A percentile compares a stretch with the other conserved stretches of the same genome.
Conservation (phyloP, 2,329 filamentous ascomycete species). For the Aspergillus fumigatiaffinis region DNA sequence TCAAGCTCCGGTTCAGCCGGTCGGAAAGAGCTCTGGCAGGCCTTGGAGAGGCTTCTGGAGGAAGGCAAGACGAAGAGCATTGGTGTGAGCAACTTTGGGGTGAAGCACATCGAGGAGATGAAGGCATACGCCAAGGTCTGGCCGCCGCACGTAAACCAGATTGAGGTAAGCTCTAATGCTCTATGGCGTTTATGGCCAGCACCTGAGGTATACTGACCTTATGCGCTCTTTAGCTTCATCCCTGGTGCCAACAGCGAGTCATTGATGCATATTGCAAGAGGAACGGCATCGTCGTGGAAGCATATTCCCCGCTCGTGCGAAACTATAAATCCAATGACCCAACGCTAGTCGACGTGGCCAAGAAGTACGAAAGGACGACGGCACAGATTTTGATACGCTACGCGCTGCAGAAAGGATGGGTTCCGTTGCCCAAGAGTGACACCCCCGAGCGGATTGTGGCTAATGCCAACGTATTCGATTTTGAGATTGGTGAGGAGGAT, state of each 20-base stretch:
- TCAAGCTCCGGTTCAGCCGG: slow-evolving; percentile 53
- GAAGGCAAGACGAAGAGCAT: slow-evolving; percentile 62
- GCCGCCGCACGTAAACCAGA: slow-evolving; percentile 71
- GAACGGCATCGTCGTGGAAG: slow-evolving; percentile 51
- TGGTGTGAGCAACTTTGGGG: slow-evolving; percentile 69
- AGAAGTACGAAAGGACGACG: slow-evolving; percentile 69
- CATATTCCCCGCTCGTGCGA: slow-evolving; percentile 54
- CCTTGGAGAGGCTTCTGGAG: slow-evolving; percentile 58
- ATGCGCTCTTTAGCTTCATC: slow-evolving; percentile 55
- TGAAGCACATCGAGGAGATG: slow-evolving; percentile 65
- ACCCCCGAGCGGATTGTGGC: slow-evolving; percentile 62
- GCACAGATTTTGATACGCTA: slow-evolving; percentile 78
- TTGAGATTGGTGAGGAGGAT: slow-evolving; percentile 55
- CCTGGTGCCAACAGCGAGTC: slow-evolving; percentile 64
- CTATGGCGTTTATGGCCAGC: neutral
- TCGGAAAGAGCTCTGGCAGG: slow-evolving; percentile 62
- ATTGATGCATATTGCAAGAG: slow-evolving; percentile 54
- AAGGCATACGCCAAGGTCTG: slow-evolving; percentile 61
- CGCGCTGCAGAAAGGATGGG: slow-evolving; percentile 73
- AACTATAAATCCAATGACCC: slow-evolving; percentile 69
- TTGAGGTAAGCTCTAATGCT: slow-evolving; percentile 55
- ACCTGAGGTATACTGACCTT: slow-evolving; percentile 13
- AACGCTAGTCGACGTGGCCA: slow-evolving; percentile 59
- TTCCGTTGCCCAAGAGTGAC: slow-evolving; percentile 71
- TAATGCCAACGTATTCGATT: slow-evolving; percentile 62